Conservation (phyloP, 345 rosid species). For the Rhodamnia rubescens region DNA sequence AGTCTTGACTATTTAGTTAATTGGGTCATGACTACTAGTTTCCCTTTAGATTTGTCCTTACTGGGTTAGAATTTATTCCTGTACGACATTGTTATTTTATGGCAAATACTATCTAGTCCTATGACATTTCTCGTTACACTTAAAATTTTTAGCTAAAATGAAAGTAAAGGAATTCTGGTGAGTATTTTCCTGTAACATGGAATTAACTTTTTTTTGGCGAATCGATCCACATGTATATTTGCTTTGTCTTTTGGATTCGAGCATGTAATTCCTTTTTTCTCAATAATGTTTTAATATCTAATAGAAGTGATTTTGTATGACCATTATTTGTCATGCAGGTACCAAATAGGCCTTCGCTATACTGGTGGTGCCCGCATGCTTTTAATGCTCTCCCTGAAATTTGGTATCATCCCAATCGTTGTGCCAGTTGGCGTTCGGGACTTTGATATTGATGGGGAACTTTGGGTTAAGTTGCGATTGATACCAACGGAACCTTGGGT, state of each 20-base stretch:
- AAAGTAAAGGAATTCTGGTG: background rate
- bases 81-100: background rate
- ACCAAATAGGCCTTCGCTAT: slow-evolving; percentile 92
- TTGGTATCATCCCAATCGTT: slow-evolving; percentile 67
- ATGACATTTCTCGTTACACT: background rate
- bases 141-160: background rate
- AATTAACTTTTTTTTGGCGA: background rate
- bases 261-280: background rate
- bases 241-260: background rate
- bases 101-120: background rate
- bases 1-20: background rate
- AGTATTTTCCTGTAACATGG: background rate
- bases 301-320: background rate
- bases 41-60: background rate
- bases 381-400: slow-evolving; percentile 77
- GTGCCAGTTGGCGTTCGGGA: slow-evolving; percentile 92
- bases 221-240: background rate
- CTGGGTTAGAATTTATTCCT: background rate
- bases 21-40: background rate
- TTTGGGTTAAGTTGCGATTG: slow-evolving; percentile 95
- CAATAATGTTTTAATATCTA: background rate
- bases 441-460: slow-evolving; percentile 97
- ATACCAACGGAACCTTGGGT: slow-evolving; percentile 91
- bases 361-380: slow-evolving; percentile 96
- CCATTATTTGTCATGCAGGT: slow-evolving; percentile 41